These are phyloP conservation scores for Lentinula edodes DNA, from an alignment of 768 basidiomycete genomes.

Conservation along the genomic window DNA sequence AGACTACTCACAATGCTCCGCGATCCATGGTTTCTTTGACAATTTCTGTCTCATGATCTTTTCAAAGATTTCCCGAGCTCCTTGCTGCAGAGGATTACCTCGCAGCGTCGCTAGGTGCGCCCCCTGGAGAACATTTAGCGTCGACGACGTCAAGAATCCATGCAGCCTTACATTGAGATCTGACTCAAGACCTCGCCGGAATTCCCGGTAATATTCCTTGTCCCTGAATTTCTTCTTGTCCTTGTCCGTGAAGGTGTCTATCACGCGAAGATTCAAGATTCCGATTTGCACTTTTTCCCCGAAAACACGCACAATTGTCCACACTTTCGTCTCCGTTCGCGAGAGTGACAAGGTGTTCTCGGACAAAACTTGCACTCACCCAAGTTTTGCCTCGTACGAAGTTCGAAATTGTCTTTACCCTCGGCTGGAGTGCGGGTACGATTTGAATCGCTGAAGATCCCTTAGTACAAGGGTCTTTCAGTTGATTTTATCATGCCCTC, in stretches of 20 bases:
- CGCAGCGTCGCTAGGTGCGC: slow-evolving; percentile 36
- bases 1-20: slow-evolving; percentile 39
- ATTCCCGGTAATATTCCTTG: slow-evolving; percentile 39
- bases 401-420: slow-evolving; percentile 42
- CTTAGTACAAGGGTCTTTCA: slow-evolving; percentile 21
- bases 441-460: slow-evolving; percentile 62
- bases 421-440: slow-evolving; percentile 50
- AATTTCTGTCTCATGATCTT: slow-evolving; percentile 45
- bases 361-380: slow-evolving; percentile 42
- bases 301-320: slow-evolving; percentile 33
- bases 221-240: slow-evolving; percentile 47
- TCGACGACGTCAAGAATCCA: neutral
- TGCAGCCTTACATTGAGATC: slow-evolving; percentile 39
- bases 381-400: slow-evolving; percentile 59
- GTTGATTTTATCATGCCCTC: neutral
- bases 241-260: slow-evolving; percentile 45
- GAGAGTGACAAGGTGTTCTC: slow-evolving; percentile 32
- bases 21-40: slow-evolving; percentile 55
- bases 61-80: slow-evolving; percentile 29
- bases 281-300: neutral
- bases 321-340: slow-evolving; percentile 27
- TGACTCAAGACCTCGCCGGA: slow-evolving; percentile 41
- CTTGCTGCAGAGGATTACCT: slow-evolving; percentile 31
- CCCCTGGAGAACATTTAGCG: slow-evolving; percentile 17
- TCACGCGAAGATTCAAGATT: neutral